Conservation (phyloP, 148 eudicot genomes). For the Cornus florida region DNA sequence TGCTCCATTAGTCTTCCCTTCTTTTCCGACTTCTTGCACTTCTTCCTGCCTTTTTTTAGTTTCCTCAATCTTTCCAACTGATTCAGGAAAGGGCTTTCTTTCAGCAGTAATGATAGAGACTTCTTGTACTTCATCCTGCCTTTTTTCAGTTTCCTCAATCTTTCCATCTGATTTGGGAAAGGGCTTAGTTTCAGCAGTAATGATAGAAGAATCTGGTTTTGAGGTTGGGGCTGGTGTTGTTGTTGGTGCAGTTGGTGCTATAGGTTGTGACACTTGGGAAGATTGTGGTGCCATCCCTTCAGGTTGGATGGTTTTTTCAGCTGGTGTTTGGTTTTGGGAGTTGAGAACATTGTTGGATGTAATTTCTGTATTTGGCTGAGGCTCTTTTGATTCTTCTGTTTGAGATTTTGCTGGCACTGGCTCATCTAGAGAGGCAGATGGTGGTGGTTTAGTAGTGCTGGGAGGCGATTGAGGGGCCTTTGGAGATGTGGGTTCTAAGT, state of each 20-base stretch:
- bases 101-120: neutral
- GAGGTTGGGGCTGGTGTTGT: neutral
- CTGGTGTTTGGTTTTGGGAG: neutral
- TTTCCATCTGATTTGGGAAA: neutral
- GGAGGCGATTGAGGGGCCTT: slow-evolving; percentile 19
- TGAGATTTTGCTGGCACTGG: slow-evolving; percentile 15
- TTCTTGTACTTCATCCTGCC: too few relatives aligned
- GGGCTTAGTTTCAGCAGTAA: neutral
- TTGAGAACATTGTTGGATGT: neutral
- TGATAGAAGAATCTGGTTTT: neutral
- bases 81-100: slow-evolving; percentile 4
- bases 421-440: neutral
- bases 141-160: too few relatives aligned
- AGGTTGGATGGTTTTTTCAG: neutral
- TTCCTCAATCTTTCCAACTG: slow-evolving; percentile 13
- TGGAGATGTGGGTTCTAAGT: slow-evolving; percentile 4
- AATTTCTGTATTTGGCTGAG: neutral
- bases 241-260: slow-evolving; percentile 12
- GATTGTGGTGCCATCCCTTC: slow-evolving; percentile 2
- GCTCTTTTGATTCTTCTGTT: slow-evolving; percentile 20
- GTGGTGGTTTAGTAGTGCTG: neutral
- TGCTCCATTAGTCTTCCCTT: slow-evolving; percentile 8
- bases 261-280: slow-evolving; percentile 15
- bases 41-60: slow-evolving; percentile 16
- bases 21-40: neutral